Evolutionary conservation across 2,329 filamentous ascomycete species (phyloP), one percentile per base, ranked within the genome.

Genomic region (Xylaria sp.): DNA sequence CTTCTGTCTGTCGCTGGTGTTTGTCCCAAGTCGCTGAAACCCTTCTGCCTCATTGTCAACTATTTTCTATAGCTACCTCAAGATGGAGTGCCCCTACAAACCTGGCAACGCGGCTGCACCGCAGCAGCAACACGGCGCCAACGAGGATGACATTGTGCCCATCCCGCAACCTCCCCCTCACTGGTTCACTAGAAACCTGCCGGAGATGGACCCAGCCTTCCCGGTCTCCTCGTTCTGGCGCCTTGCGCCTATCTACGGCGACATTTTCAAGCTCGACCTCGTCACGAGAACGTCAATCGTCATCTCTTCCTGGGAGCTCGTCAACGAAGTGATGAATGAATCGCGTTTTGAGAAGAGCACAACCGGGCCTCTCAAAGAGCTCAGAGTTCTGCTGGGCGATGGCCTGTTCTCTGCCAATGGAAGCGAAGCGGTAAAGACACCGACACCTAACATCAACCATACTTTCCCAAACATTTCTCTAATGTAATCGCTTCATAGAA

Each of bases 211-310:
- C 19, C 66, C 59, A 1, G 36, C 63, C 11, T 66, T 71, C 45
- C 63, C 66, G 3, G n/a, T 60, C 2, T 48, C 50, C 24, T 56
- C 65, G 4, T 11, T 66, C 6, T 69, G 63, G 69, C 66, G 66
- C 3, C 62, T 71, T 21, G 55, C 50, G 14, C 53, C 19, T 1
- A 34, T 61, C 30, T 71, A 61, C 47, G 62, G 66, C n/a, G 59
- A 66, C 32, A 66, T 71, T 45, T 71, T 45, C 56, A 69, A 69
- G 59, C 59, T 71, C 24, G 63, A 71, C 27, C 66, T 71, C 12
- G n/a, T 64, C 12, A 39, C 51, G 11, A 42, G 55, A 21, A 19
- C 39, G 8, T 30, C 21, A 0, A 50, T 69, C 8, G 30, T 69
- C 11, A 17, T 71, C 19, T 69, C 63, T n/a, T 66, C 58, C 30